Evolutionary conservation across 768 basidiomycete species (phyloP), one percentile per base, ranked within the genome.

Genomic region (Tremella fuciformis): DNA sequence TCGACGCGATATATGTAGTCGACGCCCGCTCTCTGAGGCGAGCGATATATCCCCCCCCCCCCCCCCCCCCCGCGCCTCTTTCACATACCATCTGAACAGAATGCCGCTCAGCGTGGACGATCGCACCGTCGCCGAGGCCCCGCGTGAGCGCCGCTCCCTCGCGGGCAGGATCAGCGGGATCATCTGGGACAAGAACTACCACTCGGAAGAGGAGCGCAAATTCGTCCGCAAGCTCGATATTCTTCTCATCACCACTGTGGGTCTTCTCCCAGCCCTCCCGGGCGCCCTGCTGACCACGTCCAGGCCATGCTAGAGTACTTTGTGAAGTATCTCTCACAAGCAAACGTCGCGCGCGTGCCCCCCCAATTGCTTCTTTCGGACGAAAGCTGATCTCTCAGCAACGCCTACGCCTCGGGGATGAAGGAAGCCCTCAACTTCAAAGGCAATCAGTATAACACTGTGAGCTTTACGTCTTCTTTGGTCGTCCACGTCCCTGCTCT

Each of bases 141-240:
- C 29, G 6, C 29, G 29, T 34, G 29, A 34, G 29, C 4, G 11
- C 6, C 29, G 29, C 11, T 34, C 29, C 29, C 29, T 34, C 29
- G 29, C 29, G 29, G 29, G 29, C 6, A 34, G 11, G 29, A 34
- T 34, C 29, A 34, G 50, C 18, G 34, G 50, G 4, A 34, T 53
- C 26, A 29, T 13, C 34, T 29, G 51, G 22, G 66, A 67, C 47
- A 59, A 55, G 34, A 59, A 67, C 51, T 44, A 61, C 18, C 66
- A 69, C 34, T 58, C 62, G 9, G 57, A 53, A 18, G 56, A 60
- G 3, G 71, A 73, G 53, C 50, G 71, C 38, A 64, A 63, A 52
- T 52, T 73, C 9, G 47, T 73, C 16, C 66, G 68, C 64, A 74
- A 74, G 54, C 60, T 74, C 29, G 71, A 74, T 44, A 64, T 65